Evolutionary conservation across 805 yeast species (phyloP).

Genomic region (Zygotorulaspora danielsina): DNA sequence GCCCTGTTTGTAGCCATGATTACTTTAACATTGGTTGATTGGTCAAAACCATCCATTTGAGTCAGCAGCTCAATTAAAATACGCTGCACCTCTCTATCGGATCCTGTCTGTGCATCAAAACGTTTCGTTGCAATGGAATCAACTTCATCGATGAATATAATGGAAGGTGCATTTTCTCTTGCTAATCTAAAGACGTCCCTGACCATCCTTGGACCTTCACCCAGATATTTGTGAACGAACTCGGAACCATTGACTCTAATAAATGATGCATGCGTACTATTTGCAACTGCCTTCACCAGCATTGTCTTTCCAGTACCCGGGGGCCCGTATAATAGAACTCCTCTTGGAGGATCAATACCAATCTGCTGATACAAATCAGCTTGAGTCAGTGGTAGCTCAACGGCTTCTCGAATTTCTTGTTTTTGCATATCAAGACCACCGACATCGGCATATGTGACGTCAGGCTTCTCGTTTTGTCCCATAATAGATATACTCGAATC

Average conservation of each 20-base stretch:
- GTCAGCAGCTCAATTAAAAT: conserved; percentile 90
- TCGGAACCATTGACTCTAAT: conserved; percentile 98
- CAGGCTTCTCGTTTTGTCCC: conserved; percentile 90
- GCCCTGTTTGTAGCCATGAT: conserved; percentile 99
- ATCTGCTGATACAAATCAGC: conserved; percentile 94
- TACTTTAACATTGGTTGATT: conserved; percentile 89
- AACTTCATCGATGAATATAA: conserved; percentile 96
- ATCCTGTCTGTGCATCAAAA: conserved; percentile 99
- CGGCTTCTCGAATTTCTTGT: conserved; percentile 98
- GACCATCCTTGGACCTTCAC: conserved; percentile 99
- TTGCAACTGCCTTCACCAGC: conserved; percentile 98
- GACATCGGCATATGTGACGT: conserved; percentile 92
- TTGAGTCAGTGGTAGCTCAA: conserved; percentile 92
- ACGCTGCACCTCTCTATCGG: conserved; percentile 98
- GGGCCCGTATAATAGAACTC: conserved; percentile 96
- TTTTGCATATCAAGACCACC: conserved; percentile 99
- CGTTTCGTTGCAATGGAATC: conserved; percentile 99
- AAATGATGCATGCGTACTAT: conserved; percentile 90
- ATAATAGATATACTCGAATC: conserved; percentile 94
- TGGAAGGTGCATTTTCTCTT: conserved; percentile 94
- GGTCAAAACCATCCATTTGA: conserved; percentile 99
- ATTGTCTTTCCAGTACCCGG: conserved; percentile 99
- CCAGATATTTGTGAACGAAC: conserved; percentile 94
- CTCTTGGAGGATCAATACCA: conserved; percentile 99
- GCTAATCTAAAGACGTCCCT: conserved; percentile 97